Conservation (phyloP, 352 stramenopile genomes). For the Pythium phragmiticola region DNA sequence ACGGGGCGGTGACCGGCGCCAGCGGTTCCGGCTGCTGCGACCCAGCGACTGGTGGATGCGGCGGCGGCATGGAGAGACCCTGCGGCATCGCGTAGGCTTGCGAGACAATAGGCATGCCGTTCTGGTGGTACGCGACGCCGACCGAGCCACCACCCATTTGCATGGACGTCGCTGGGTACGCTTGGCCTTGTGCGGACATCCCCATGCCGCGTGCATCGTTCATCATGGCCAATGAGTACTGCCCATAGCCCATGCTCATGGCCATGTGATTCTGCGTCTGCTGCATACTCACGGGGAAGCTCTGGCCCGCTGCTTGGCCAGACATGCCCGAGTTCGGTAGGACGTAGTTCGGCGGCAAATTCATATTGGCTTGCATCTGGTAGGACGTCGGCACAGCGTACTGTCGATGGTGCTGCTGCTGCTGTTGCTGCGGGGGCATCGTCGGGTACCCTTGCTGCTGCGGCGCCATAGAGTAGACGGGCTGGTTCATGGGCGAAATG, state of each 20-base stretch:
- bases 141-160: slow-evolving; percentile 10
- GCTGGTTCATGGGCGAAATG: slow-evolving; percentile 40
- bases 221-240: slow-evolving; percentile 16
- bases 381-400: slow-evolving; percentile 47
- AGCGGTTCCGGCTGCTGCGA: slow-evolving; percentile 10
- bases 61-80: slow-evolving; percentile 12
- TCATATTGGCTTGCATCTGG: slow-evolving; percentile 43
- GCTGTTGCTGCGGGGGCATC: slow-evolving; percentile 30
- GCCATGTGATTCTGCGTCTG: slow-evolving; percentile 14
- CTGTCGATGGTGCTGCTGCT: slow-evolving; percentile 27
- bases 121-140: slow-evolving; percentile 12
- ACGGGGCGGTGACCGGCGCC: slow-evolving; percentile 18
- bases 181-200: slow-evolving; percentile 5
- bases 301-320: background rate
- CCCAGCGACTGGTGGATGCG: slow-evolving; percentile 6
- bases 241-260: slow-evolving; percentile 24
- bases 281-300: slow-evolving; percentile 20
- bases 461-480: slow-evolving; percentile 41
- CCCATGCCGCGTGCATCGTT: slow-evolving; percentile 8
- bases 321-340: slow-evolving; percentile 29
- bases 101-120: slow-evolving; percentile 18
- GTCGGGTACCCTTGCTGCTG: slow-evolving; percentile 49
- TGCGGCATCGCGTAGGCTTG: slow-evolving; percentile 22
- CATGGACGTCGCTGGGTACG: slow-evolving; percentile 11
- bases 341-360: slow-evolving; percentile 51